Conservation (phyloP, 139 green algal species). For the Bryopsis sp. region DNA sequence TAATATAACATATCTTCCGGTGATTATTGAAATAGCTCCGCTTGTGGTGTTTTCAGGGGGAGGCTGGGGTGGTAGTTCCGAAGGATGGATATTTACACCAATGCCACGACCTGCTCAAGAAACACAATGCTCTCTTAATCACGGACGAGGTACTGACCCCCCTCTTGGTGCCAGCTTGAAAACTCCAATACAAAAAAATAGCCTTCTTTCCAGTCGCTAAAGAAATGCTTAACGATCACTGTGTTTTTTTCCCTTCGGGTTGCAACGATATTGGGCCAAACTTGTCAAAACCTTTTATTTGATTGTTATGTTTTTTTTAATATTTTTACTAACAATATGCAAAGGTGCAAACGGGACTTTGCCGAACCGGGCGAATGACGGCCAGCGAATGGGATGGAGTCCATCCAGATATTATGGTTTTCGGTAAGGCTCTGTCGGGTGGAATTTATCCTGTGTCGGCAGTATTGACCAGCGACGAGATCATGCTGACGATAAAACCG, state of each 20-base stretch:
- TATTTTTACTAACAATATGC: background rate
- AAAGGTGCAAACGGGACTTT: slow-evolving; percentile 68
- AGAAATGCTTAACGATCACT: too few species aligned
- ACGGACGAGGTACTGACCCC: slow-evolving; percentile 66
- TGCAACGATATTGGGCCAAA: too few species aligned
- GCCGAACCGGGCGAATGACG: slow-evolving; percentile 79
- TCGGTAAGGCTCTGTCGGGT: slow-evolving; percentile 82
- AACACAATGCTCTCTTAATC: slow-evolving; percentile 91
- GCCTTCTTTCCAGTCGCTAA: too few species aligned
- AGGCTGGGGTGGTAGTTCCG: slow-evolving; percentile 89
- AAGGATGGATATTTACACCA: slow-evolving; percentile 77
- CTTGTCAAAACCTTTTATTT: too few species aligned
- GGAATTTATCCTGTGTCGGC: slow-evolving; percentile 87
- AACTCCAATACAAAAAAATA: too few species aligned
- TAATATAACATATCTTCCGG: too few species aligned
- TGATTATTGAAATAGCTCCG: too few species aligned
- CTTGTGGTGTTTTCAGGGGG: slow-evolving; percentile 59
- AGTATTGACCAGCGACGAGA: slow-evolving; percentile 75
- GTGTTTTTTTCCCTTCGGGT: too few species aligned
- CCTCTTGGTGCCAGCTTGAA: too few species aligned
- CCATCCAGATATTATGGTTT: slow-evolving; percentile 84
- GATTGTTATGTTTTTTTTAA: background rate
- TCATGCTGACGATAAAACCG: slow-evolving; percentile 59
- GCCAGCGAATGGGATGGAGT: slow-evolving; percentile 76
- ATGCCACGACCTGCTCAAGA: slow-evolving; percentile 60